Evolutionary conservation across 1,284 basidiomycete genomes (phyloP), one percentile per base, ranked within the genome.

Genomic region (Lentinus polychrous): DNA sequence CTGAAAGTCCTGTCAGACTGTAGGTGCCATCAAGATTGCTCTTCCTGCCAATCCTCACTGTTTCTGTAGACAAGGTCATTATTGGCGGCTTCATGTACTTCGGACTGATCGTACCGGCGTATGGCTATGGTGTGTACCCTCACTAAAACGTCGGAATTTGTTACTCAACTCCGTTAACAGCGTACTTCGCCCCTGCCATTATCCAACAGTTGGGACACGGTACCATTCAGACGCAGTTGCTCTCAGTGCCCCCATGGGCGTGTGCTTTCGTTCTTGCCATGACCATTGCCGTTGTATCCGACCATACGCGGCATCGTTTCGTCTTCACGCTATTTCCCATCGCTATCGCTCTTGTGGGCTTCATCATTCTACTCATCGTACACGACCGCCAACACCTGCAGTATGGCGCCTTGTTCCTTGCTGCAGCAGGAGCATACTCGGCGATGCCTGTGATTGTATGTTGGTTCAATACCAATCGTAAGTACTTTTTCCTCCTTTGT

Each of bases 191-290:
- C 5, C 62, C 63, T 15, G 60, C 61, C 23, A 65, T 64, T 49
- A 59, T 65, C 47, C 58, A 62, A 46, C 60, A 55, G 4, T 60
- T 75, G n/a, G 74, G 74, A 2, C 69, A 73, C 58, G 62, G 62
- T n/a, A 56, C 57, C 43, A 67, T 73, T 14, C 56, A 58, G 14
- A 71, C 72, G 0, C 75, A 77, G 55, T 67, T 78, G 3, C 68
- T 70, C 57, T 72, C 74, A 1, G 74, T 77, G 7, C 75, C 74
- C 15, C 71, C 72, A 18, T 74, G 69, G 50, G 61, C 55, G 2
- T 56, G 53, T 41, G 55, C 60, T 35, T 63, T 60, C 45, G 55
- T 49, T 2, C 46, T 59, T 15, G 52, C 60, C 12, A 56, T 64
- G 57, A 34, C 41, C 34, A 20, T 60, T 22, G 59, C 59, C 23